Conservation (phyloP, 1,284 basidiomycete species). For the Malassezia pachydermatis region DNA sequence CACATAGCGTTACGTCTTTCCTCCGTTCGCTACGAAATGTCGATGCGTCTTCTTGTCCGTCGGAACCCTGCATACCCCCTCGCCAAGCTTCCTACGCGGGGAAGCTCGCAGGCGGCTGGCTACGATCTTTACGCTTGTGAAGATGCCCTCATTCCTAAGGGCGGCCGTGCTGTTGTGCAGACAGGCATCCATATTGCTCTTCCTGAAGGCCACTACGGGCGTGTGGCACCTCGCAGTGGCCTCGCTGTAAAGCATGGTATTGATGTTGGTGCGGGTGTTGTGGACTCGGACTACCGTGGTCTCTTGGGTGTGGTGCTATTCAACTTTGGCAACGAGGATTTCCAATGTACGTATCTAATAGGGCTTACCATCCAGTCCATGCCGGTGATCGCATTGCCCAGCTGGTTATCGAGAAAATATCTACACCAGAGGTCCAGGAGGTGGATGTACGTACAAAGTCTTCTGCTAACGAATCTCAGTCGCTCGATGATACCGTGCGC, state of each 20-base stretch:
- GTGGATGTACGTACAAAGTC: conserved; percentile 57
- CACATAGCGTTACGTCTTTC: not conserved
- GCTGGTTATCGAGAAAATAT: conserved; percentile 80
- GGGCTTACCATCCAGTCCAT: conserved; percentile 56
- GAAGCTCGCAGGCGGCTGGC: conserved; percentile 74
- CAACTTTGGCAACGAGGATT: conserved; percentile 74
- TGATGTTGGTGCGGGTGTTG: conserved; percentile 88
- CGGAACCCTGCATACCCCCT: conserved; percentile 60
- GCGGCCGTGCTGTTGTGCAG: conserved; percentile 76
- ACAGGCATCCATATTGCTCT: conserved; percentile 87
- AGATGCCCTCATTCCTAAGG: conserved; percentile 21
- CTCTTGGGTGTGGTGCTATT: conserved; percentile 85
- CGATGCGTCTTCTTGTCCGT: conserved; percentile 63
- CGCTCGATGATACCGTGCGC: conserved; percentile 69
- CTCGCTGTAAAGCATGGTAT: conserved; percentile 94
- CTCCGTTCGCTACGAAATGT: not conserved
- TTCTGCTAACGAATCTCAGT: conserved; percentile 50
- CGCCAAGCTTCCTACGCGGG: conserved; percentile 75
- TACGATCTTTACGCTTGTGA: conserved; percentile 82
- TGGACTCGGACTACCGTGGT: conserved; percentile 92
- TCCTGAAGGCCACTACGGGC: conserved; percentile 82
- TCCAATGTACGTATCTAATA: conserved; percentile 51
- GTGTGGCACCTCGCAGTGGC: conserved; percentile 85
- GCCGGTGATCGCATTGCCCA: conserved; percentile 90
- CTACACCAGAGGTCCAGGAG: conserved; percentile 71